Base-by-base conservation (phyloP, 139 green algal genomes). In the Pleodorina starrii region DNA sequence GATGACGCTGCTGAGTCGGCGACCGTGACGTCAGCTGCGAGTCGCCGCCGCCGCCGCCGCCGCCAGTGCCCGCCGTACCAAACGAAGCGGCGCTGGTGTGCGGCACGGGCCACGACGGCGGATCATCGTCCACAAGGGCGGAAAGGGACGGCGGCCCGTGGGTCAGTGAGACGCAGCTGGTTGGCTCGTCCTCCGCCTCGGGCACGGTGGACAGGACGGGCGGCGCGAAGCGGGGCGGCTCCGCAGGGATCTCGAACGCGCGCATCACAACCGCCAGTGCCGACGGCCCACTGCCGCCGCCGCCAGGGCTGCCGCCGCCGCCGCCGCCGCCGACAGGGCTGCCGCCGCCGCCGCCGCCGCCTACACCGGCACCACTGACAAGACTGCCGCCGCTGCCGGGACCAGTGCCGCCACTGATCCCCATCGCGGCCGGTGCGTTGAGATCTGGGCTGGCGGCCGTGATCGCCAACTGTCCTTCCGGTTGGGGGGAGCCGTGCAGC, bases 161-260 rank as follows among this genome's bases (percentile, higher is more conserved):
- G 43, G 74, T 43, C 74, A 63, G n/a, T 43, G 74, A 82, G 27
- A 9, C 44, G 74, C 44, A 63, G 74, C 74, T 82, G 74, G 35
- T 63, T 9, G 74, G 74, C 74, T 87, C 60, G 1, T 69, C 44
- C 1, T 88, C 82, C 0, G 25, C 63, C 82, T 88, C 82, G 14
- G 36, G 60, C 46, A 88, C 82, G 0, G 82, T 88, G 9, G 82
- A 63, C n/a, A 88, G 46, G 66, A 80, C 82, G 0, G 82, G 66
- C 5, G 59, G 63, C 38, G 38, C 82, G 44, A 69, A 42, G 21
- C 82, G 82, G 9, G 82, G 82, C 17, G 50, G 10, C 81, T 88
- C 82, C 27, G 66, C 32, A 0, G 44, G 63, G 25, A 88, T 69
- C 5, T 79, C 66, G 27, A 88, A 88, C 42, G 51, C 81, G 11